phyloP scores from a whole-genome alignment of 2,329 filamentous ascomycete species.

The Aspergillus vadensis region DNA sequence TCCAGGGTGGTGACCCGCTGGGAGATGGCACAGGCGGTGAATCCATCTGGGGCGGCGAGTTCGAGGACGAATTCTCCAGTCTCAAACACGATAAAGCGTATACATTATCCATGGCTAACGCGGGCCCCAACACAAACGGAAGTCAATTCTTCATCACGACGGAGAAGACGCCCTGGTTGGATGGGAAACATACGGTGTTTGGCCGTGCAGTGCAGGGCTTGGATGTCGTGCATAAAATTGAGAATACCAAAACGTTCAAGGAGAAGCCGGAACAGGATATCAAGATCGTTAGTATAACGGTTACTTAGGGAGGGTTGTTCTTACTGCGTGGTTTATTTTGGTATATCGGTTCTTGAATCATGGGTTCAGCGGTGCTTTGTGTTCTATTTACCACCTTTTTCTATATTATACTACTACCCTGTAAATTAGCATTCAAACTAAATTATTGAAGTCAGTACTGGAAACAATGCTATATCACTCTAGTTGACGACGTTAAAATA shows the following conservation, averaged over 20 bases:
- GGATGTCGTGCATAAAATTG: slow-evolving; percentile 94
- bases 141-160: slow-evolving; percentile 99
- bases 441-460: too few relatives aligned
- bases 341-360: neutral
- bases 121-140: slow-evolving; percentile 90
- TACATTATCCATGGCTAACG: slow-evolving; percentile 96
- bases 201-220: slow-evolving; percentile 85
- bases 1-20: slow-evolving; percentile 78
- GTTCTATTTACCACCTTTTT: neutral
- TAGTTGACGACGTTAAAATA: too few relatives aligned
- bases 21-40: slow-evolving; percentile 89
- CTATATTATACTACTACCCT: neutral
- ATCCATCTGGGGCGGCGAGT: slow-evolving; percentile 89
- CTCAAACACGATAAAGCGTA: slow-evolving; percentile 95
- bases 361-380: neutral
- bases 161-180: slow-evolving; percentile 94
- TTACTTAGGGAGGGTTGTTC: slow-evolving; percentile 24
- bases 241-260: slow-evolving; percentile 81
- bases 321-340: neutral
- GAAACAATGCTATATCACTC: neutral
- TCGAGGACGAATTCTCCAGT: slow-evolving; percentile 89
- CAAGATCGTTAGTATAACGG: slow-evolving; percentile 84
- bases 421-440: neutral
- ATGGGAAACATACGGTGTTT: slow-evolving; percentile 97
- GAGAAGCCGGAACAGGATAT: slow-evolving; percentile 97